Evolutionary conservation across 1,284 basidiomycete species (phyloP).

Genomic region (Ustilago nuda): DNA sequence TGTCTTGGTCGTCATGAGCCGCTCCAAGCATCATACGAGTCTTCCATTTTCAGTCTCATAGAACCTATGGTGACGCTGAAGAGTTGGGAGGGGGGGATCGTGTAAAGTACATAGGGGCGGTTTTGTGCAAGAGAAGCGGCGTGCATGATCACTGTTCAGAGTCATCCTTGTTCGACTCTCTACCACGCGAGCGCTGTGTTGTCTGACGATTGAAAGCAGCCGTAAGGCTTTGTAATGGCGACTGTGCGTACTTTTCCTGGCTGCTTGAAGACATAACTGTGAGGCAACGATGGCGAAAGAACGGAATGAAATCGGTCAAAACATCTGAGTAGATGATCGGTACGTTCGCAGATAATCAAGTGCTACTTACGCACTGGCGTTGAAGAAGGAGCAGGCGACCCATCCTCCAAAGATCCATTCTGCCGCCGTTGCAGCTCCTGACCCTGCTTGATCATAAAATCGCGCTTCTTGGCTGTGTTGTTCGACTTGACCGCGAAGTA

Average conservation of each 20-base stretch:
- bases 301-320: no score
- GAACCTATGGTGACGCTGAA: neutral
- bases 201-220: constrained; percentile 46
- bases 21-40: no score
- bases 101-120: neutral
- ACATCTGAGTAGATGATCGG: no score
- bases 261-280: constrained; percentile 43
- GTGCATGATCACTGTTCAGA: neutral
- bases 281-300: neutral
- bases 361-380: constrained; percentile 31
- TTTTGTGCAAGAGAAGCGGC: neutral
- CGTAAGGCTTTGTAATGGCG: constrained; percentile 42
- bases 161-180: neutral
- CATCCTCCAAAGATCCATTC: constrained; percentile 2
- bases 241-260: constrained; percentile 40
- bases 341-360: no score
- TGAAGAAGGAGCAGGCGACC: neutral
- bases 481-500: constrained; percentile 52
- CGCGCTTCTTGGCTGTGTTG: constrained; percentile 52
- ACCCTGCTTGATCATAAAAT: constrained; percentile 51
- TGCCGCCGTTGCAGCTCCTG: constrained; percentile 24
- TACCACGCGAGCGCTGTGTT: constrained; percentile 33
- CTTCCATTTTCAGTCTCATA: no score
- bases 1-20: no score
- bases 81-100: neutral